Evolutionary conservation across 495 filamentous ascomycete genomes (phyloP).

Genomic region (Penicillium salamii): DNA sequence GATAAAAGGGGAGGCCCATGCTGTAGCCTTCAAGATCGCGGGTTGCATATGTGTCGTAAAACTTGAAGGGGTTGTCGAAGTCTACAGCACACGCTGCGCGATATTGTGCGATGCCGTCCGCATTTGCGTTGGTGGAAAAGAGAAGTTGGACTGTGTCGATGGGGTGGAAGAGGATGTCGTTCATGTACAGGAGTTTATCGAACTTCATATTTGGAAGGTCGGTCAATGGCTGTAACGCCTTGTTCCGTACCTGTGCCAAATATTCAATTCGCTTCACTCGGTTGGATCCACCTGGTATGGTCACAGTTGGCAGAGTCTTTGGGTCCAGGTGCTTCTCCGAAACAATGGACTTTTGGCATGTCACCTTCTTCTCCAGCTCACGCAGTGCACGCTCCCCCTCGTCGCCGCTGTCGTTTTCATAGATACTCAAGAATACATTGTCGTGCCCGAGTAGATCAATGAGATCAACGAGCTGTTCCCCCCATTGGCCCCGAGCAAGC

Average conservation of each 20-base stretch:
- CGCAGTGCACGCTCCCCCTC: slow-evolving; percentile 43
- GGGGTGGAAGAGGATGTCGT: slow-evolving; percentile 72
- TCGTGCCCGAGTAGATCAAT: slow-evolving; percentile 57
- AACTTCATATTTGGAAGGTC: slow-evolving; percentile 42
- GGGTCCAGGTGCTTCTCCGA: slow-evolving; percentile 53
- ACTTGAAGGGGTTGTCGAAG: slow-evolving; percentile 72
- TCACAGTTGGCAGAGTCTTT: slow-evolving; percentile 51
- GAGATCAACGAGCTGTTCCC: slow-evolving; percentile 56
- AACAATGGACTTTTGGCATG: slow-evolving; percentile 53
- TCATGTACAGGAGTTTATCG: slow-evolving; percentile 72
- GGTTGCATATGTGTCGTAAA: slow-evolving; percentile 80
- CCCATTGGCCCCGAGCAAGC: slow-evolving; percentile 66
- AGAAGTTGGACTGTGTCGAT: slow-evolving; percentile 68
- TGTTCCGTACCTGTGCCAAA: slow-evolving; percentile 75
- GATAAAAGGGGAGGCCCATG: slow-evolving; percentile 69
- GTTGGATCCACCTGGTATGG: slow-evolving; percentile 57
- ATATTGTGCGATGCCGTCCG: slow-evolving; percentile 57
- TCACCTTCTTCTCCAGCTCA: slow-evolving; percentile 38
- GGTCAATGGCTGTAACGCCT: slow-evolving; percentile 63
- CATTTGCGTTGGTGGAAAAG: slow-evolving; percentile 67
- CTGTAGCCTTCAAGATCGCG: slow-evolving; percentile 70
- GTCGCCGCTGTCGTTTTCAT: slow-evolving; percentile 68
- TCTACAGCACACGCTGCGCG: slow-evolving; percentile 80
- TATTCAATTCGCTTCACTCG: slow-evolving; percentile 71
- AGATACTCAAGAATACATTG: slow-evolving; percentile 54